Conservation (phyloP, 2,329 filamentous ascomycete species). For the Drechslerella coelobrocha region DNA sequence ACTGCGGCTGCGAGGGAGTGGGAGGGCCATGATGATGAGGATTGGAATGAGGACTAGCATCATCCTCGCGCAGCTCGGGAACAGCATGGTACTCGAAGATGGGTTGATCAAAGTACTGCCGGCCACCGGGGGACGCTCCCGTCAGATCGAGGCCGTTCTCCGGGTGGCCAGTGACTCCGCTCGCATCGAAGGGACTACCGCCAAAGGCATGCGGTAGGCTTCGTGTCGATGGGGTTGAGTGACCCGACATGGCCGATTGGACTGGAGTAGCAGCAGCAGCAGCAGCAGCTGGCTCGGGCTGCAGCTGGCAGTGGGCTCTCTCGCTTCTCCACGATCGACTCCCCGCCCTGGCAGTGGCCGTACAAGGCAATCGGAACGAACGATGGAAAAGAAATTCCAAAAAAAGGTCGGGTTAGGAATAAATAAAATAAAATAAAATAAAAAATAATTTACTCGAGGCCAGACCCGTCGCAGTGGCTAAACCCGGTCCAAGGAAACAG, state of each 20-base stretch:
- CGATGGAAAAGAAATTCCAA: slow-evolving; percentile 13
- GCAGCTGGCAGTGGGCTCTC: no score
- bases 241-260: slow-evolving; percentile 51
- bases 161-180: slow-evolving; percentile 44
- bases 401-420: no score
- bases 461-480: slow-evolving; percentile 48
- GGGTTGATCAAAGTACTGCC: slow-evolving; percentile 50
- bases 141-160: slow-evolving; percentile 49
- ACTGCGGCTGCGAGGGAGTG: slow-evolving; percentile 42
- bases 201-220: slow-evolving; percentile 49
- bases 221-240: slow-evolving; percentile 51
- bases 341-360: slow-evolving; percentile 12
- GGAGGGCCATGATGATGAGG: slow-evolving; percentile 39
- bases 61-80: slow-evolving; percentile 45
- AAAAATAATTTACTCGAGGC: slow-evolving; percentile 46
- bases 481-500: slow-evolving; percentile 42
- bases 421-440: slow-evolving; percentile 25
- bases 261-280: slow-evolving; percentile 28
- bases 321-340: slow-evolving; percentile 31
- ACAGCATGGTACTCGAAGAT: slow-evolving; percentile 50
- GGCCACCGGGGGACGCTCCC: slow-evolving; percentile 42
- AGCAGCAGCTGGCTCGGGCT: slow-evolving; percentile 27
- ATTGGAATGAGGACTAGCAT: slow-evolving; percentile 36
- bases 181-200: slow-evolving; percentile 50
- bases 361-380: slow-evolving; percentile 50